Evolutionary conservation across 345 rosid genomes (phyloP).

Genomic region (Eutrema yunnanense): DNA sequence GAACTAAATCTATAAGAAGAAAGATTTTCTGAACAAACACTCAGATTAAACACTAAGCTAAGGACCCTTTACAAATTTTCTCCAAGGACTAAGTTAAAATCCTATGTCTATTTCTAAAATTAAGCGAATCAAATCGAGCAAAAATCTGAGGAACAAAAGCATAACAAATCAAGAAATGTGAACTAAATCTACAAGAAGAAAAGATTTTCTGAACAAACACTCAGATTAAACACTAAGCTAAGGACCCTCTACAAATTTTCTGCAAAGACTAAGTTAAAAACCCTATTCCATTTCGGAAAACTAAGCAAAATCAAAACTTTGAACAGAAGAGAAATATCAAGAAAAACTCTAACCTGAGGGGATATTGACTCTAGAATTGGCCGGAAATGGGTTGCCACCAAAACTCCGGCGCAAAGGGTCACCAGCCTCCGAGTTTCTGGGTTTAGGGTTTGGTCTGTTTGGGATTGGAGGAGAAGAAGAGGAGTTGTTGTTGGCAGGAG

Average conservation of each 20-base stretch:
- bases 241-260: background rate
- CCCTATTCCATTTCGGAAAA: background rate
- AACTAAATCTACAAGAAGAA: background rate
- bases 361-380: slow-evolving; percentile 38
- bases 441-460: slow-evolving; percentile 33
- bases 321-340: background rate
- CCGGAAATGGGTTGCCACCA: slow-evolving; percentile 45
- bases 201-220: background rate
- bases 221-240: background rate
- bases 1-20: background rate
- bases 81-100: background rate
- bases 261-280: background rate
- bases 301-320: background rate
- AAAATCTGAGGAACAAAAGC: too few relatives aligned
- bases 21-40: background rate
- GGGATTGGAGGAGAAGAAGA: slow-evolving; percentile 27
- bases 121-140: background rate
- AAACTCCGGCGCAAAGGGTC: slow-evolving; percentile 72
- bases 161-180: too few relatives aligned
- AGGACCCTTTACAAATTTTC: background rate
- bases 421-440: slow-evolving; percentile 50
- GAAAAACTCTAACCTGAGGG: slow-evolving; percentile 46
- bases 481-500: slow-evolving; percentile 16
- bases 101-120: background rate
- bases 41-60: background rate